Conservation (phyloP, 306 rosid species). For the Vigna nakashimae region DNA sequence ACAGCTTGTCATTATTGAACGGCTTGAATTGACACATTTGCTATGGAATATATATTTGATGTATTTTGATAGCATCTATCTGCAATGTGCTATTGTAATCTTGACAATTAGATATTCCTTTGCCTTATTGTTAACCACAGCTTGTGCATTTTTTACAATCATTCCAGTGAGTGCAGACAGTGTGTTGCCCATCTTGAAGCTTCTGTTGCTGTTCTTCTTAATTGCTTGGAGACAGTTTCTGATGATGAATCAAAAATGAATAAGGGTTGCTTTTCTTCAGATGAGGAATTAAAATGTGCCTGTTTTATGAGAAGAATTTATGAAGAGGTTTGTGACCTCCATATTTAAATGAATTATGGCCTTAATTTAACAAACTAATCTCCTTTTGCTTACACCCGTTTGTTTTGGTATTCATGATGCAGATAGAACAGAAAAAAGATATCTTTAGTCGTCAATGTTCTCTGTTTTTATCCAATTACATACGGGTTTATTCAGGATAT, state of each 20-base stretch:
- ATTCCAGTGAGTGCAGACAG: constrained; percentile 71
- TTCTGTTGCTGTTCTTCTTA: constrained; percentile 79
- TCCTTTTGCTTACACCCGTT: constrained; percentile 39
- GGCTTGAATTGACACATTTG: constrained; percentile 22
- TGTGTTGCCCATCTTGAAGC: constrained; percentile 76
- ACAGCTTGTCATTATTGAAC: constrained; percentile 21
- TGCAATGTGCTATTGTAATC: constrained; percentile 33
- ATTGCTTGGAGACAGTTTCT: constrained; percentile 76
- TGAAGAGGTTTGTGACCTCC: constrained; percentile 39
- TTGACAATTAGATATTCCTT: constrained; percentile 1
- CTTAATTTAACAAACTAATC: constrained; percentile 33
- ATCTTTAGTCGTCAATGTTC: constrained; percentile 66
- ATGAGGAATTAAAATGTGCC: constrained; percentile 89
- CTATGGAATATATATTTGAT: constrained; percentile 26
- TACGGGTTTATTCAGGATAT: constrained; percentile 77
- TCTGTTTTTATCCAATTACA: constrained; percentile 74
- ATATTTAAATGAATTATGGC: neutral
- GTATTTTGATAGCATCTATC: constrained; percentile 26
- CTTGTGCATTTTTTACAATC: constrained; percentile 14
- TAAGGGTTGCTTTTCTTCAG: constrained; percentile 67
- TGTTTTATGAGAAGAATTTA: constrained; percentile 76
- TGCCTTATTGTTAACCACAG: constrained; percentile 29
- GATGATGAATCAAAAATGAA: constrained; percentile 47
- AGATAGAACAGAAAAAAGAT: constrained; percentile 86
- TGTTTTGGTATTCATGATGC: constrained; percentile 51